Conservation (phyloP, 1,139 yeast species). For the Geotrichum fermentans region DNA sequence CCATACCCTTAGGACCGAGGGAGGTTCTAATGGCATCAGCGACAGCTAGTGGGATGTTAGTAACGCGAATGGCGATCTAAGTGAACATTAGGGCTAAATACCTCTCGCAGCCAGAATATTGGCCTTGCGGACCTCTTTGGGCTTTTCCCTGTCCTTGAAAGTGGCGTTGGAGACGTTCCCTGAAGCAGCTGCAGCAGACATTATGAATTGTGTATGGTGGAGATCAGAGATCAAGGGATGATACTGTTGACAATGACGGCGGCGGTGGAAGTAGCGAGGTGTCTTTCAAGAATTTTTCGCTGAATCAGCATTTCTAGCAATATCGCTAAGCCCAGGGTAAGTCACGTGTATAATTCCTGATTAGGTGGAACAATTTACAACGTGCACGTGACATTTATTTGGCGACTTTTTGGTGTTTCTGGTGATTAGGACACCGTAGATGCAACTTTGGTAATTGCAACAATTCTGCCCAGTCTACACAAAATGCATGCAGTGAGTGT, state of each 20-base stretch:
- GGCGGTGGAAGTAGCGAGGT: slow-evolving; percentile 1
- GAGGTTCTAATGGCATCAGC: slow-evolving; percentile 98
- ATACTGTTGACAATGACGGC: background rate
- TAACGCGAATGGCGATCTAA: slow-evolving; percentile 1
- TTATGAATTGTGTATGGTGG: slow-evolving; percentile 1
- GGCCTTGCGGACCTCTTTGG: slow-evolving; percentile 91
- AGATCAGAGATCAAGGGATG: slow-evolving; percentile 4
- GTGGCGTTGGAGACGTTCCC: slow-evolving; percentile 61
- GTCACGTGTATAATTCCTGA: no score
- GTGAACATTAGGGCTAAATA: slow-evolving; percentile 10
- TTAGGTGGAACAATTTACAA: no score
- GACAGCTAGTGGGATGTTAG: slow-evolving; percentile 51
- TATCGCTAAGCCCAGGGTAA: no score
- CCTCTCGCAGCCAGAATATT: slow-evolving; percentile 87
- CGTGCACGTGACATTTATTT: no score
- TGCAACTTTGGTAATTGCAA: background rate
- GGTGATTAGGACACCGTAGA: no score
- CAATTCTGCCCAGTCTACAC: background rate
- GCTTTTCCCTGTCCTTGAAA: slow-evolving; percentile 92
- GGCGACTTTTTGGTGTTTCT: background rate
- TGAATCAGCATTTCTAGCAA: background rate
- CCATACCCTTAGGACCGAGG: slow-evolving; percentile 98
- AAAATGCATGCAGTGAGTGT: no score
- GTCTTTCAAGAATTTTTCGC: slow-evolving; percentile 2
- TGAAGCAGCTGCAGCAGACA: slow-evolving; percentile 37